phyloP scores from a whole-genome alignment of 192 early-diverging fungal genomes.

The Coemansia guatemalensis region DNA sequence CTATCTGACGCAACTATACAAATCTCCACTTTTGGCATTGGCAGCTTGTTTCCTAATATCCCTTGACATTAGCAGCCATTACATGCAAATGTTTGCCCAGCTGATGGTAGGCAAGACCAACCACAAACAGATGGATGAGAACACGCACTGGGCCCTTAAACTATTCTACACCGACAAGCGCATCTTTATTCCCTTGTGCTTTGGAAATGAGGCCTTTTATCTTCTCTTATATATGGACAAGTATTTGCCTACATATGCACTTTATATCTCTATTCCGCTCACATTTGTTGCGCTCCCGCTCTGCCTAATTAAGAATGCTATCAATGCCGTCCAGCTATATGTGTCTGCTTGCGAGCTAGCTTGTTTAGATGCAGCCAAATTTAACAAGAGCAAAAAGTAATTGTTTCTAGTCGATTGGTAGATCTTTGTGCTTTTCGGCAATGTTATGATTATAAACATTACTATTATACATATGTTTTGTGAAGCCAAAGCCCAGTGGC shows the following conservation, averaged over 20 bases:
- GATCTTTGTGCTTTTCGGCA: too few species aligned
- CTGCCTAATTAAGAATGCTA: conserved; percentile 82
- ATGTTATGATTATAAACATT: too few species aligned
- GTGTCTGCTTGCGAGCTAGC: conserved; percentile 81
- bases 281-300: conserved; percentile 64
- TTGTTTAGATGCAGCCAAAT: conserved; percentile 56
- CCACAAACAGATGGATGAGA: conserved; percentile 83
- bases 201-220: conserved; percentile 90
- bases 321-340: conserved; percentile 92
- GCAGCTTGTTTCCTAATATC: conserved; percentile 88
- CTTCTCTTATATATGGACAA: conserved; percentile 76
- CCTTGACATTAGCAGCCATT: conserved; percentile 93
- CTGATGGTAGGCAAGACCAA: conserved; percentile 79
- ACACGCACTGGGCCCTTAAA: conserved; percentile 73
- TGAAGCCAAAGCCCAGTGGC: too few species aligned
- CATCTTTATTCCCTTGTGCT: conserved; percentile 90
- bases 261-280: conserved; percentile 10
- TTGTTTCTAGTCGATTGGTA: too few species aligned
- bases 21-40: conserved; percentile 57
- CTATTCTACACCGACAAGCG: conserved; percentile 89
- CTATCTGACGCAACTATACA: conserved; percentile 74
- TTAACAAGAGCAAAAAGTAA: conserved; percentile 24
- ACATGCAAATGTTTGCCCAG: conserved; percentile 97
- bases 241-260: conserved; percentile 34
- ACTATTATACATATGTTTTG: too few species aligned